Conservation (phyloP, 2,329 filamentous ascomycete species). For the Penicillium sp. region DNA sequence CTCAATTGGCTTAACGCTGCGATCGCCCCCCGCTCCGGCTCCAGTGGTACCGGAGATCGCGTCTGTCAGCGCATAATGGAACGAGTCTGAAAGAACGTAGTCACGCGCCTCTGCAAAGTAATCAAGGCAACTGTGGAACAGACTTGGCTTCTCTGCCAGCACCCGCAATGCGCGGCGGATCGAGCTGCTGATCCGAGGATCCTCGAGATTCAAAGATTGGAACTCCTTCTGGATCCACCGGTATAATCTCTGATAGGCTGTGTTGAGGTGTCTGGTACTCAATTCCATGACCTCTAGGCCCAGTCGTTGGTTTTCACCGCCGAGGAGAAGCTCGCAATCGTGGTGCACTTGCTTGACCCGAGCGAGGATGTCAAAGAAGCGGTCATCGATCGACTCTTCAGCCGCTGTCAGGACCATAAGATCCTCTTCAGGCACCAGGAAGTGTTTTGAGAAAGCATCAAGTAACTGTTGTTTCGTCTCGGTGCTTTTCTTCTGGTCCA, state of each 20-base stretch:
- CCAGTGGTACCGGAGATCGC: constrained; percentile 46
- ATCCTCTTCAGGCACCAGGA: constrained; percentile 81
- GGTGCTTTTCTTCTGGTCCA: constrained; percentile 70
- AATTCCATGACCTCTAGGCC: constrained; percentile 91
- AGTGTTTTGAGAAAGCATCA: constrained; percentile 75
- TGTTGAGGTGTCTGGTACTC: constrained; percentile 81
- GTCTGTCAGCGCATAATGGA: constrained; percentile 85
- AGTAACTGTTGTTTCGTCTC: constrained; percentile 80
- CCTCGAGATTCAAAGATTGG: constrained; percentile 88
- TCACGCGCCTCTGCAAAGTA: constrained; percentile 91
- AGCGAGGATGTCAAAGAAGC: constrained; percentile 75
- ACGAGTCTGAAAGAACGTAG: constrained; percentile 81
- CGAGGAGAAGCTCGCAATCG: constrained; percentile 86
- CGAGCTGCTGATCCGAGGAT: constrained; percentile 83
- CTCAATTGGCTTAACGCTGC: constrained; percentile 83
- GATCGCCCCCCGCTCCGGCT: constrained; percentile 57
- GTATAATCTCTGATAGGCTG: constrained; percentile 93
- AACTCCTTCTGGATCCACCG: constrained; percentile 95
- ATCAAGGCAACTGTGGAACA: constrained; percentile 93
- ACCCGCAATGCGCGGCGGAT: constrained; percentile 83
- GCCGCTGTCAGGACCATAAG: constrained; percentile 72
- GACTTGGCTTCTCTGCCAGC: constrained; percentile 80
- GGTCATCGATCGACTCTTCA: constrained; percentile 79
- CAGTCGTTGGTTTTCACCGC: constrained; percentile 83
- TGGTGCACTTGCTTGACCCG: constrained; percentile 84